Percentiles rank a stretch among this genome's conserved stretches.
These are phyloP conservation scores for Pisolithus sp. DNA, from an alignment of 768 basidiomycete species.

Conservation along the genomic window DNA sequence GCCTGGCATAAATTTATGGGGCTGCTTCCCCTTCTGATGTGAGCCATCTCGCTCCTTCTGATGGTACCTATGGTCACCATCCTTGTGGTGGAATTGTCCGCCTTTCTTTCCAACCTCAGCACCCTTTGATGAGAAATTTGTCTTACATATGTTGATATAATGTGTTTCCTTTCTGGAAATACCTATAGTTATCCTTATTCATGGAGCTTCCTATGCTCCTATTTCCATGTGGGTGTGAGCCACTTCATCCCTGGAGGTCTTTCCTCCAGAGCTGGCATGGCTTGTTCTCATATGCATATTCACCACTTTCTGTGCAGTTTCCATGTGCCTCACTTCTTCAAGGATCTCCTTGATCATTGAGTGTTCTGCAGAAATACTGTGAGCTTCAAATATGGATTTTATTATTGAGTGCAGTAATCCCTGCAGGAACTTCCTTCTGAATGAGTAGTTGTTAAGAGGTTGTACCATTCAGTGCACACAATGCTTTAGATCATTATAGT, in stretches of 20 bases:
- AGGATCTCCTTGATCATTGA: neutral
- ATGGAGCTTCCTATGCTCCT: neutral
- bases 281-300: neutral
- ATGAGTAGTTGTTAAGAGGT: neutral
- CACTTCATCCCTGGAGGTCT: neutral
- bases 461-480: neutral
- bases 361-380: neutral
- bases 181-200: neutral
- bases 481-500: neutral
- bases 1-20: neutral
- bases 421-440: neutral
- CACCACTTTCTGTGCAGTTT: neutral
- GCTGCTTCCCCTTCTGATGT: neutral
- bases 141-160: neutral
- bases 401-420: neutral
- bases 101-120: neutral
- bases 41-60: too few species aligned
- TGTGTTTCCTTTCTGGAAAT: neutral
- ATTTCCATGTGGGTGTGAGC: neutral
- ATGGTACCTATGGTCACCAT: too few species aligned
- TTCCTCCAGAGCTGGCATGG: neutral
- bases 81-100: too few species aligned
- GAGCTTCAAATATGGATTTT: neutral
- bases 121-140: too few species aligned
- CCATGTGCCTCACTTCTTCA: neutral